phyloP scores from a whole-genome alignment of 2,329 filamentous ascomycete genomes.

The Cercospora beticola region DNA sequence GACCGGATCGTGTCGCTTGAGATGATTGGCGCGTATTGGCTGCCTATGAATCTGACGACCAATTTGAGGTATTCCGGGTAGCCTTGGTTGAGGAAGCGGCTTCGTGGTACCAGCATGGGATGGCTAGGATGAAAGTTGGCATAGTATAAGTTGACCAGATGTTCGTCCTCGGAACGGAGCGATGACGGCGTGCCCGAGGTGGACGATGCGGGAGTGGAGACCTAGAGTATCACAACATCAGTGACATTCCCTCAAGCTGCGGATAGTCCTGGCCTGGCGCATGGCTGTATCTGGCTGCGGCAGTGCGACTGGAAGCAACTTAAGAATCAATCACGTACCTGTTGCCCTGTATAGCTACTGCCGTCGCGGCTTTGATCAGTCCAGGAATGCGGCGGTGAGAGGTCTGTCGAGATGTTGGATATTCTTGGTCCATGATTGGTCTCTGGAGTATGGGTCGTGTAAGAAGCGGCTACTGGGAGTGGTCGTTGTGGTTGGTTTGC shows the following conservation, averaged over 20 bases:
- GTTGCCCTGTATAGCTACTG: conserved; percentile 4
- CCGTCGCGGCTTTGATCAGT: conserved; percentile 3
- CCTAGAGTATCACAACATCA: neutral
- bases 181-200: conserved; percentile 45
- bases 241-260: neutral
- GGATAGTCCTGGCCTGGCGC: neutral
- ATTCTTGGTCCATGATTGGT: neutral
- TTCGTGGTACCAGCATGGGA: conserved; percentile 56
- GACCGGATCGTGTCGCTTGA: conserved; percentile 40
- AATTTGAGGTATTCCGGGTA: conserved; percentile 52
- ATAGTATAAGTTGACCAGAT: conserved; percentile 57
- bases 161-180: conserved; percentile 35
- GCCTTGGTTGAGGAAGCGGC: conserved; percentile 41
- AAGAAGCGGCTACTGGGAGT: conserved; percentile 2
- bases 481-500: neutral
- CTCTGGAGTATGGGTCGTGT: neutral
- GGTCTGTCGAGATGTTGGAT: neutral
- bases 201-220: conserved; percentile 12
- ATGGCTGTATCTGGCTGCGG: too few relatives aligned
- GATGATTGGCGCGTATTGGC: conserved; percentile 48
- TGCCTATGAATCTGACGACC: conserved; percentile 58
- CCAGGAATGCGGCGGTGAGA: conserved; percentile 11
- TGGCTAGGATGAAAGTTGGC: conserved; percentile 56
- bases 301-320: neutral
- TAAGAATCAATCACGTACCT: neutral